Percentiles rank a stretch among this genome's conserved stretches.
Conservation (phyloP, 305 asterid genomes). For the Fraxinus angustifolia region DNA sequence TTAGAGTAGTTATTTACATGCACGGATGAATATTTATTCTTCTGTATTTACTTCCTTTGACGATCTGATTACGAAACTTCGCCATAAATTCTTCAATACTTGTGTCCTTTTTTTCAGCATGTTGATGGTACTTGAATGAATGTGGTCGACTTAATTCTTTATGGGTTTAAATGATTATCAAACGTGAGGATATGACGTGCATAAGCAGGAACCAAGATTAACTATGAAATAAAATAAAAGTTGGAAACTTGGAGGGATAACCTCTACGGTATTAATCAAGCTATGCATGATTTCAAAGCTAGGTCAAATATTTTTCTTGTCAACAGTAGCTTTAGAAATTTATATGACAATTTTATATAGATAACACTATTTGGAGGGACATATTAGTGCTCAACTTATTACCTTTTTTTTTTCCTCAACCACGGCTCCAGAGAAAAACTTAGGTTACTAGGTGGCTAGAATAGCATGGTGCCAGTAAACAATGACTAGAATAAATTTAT, state of each 20-base stretch:
- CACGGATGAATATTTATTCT: neutral
- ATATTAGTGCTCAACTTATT: neutral
- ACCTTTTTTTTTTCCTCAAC: neutral
- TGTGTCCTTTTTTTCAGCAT: neutral
- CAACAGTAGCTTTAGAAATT: conserved; percentile 9
- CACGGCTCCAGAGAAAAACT: neutral
- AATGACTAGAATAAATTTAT: neutral
- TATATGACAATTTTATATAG: neutral
- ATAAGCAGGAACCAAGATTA: neutral
- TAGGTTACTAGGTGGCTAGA: neutral
- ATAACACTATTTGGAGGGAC: conserved; percentile 1
- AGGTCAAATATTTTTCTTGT: conserved; percentile 5
- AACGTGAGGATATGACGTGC: neutral
- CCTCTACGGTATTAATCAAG: neutral
- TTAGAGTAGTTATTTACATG: neutral
- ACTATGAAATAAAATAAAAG: neutral
- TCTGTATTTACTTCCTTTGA: neutral
- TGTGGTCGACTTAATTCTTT: conserved; percentile 6
- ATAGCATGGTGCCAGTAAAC: neutral
- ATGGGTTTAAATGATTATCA: neutral
- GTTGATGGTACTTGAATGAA: neutral
- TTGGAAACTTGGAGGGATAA: neutral
- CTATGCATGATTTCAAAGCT: neutral
- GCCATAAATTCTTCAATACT: neutral
- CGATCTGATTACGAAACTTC: conserved; percentile 6